A percentile compares a stretch with the other conserved stretches of the same genome.
These are phyloP conservation scores for Geotrichum histeridarum DNA, from an alignment of 1,139 yeast genomes.

Conservation along the genomic window DNA sequence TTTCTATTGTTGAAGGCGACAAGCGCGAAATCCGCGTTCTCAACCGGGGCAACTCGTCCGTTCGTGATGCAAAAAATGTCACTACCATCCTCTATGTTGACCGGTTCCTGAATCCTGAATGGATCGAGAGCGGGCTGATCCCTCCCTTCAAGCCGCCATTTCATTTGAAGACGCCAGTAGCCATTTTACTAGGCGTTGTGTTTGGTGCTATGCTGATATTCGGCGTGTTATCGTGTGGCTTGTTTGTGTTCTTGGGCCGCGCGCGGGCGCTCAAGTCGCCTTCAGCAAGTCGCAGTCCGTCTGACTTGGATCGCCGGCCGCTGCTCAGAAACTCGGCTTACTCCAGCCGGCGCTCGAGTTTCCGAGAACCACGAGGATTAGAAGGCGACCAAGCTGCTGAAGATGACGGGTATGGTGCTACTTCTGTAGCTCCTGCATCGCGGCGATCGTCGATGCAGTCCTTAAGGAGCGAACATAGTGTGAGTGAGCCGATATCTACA, in stretches of 20 bases:
- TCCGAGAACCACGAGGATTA: background rate
- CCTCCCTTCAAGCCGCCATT: slow-evolving; percentile 33
- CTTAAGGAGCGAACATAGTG: slow-evolving; percentile 14
- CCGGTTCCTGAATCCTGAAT: slow-evolving; percentile 56
- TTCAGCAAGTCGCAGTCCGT: too few species aligned
- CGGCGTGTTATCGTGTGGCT: slow-evolving; percentile 24
- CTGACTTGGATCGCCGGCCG: slow-evolving; percentile 1
- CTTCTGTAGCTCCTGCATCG: background rate
- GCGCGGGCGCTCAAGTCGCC: slow-evolving; percentile 9
- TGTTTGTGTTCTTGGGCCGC: slow-evolving; percentile 24
- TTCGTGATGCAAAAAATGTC: slow-evolving; percentile 20
- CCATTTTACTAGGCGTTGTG: slow-evolving; percentile 36
- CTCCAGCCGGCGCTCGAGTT: background rate
- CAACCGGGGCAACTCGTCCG: slow-evolving; percentile 62
- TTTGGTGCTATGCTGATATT: slow-evolving; percentile 35
- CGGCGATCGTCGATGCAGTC: slow-evolving; percentile 9
- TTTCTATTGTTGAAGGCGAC: slow-evolving; percentile 46
- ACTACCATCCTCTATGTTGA: slow-evolving; percentile 68
- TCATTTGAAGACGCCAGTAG: slow-evolving; percentile 34
- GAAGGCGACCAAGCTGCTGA: background rate
- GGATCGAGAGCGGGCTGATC: slow-evolving; percentile 40
- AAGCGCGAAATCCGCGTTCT: slow-evolving; percentile 64
- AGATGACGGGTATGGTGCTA: background rate
- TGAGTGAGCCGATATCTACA: slow-evolving; percentile 16
- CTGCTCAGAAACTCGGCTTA: background rate